Conservation (phyloP, 768 basidiomycete genomes). For the Exidia glandulosa region DNA sequence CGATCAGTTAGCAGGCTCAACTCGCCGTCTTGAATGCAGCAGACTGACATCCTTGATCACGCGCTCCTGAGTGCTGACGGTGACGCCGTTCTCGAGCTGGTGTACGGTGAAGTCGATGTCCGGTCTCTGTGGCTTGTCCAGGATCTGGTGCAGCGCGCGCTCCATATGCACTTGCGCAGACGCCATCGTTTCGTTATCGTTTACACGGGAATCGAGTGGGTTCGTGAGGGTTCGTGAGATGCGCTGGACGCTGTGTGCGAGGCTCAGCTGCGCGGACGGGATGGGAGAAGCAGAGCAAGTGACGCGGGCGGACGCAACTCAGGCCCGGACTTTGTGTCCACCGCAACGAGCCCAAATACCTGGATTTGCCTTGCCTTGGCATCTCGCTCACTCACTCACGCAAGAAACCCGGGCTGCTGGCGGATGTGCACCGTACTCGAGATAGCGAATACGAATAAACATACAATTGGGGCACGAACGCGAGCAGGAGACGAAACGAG, state of each 20-base stretch:
- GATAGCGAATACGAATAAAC: too few relatives aligned
- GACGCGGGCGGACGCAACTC: too few relatives aligned
- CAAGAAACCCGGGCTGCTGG: too few relatives aligned
- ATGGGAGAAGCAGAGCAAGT: too few relatives aligned
- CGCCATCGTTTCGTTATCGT: neutral
- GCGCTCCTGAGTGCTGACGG: slow-evolving; percentile 27
- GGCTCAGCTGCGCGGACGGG: too few relatives aligned
- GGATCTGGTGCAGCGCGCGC: slow-evolving; percentile 15
- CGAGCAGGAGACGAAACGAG: too few relatives aligned
- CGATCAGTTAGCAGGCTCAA: neutral
- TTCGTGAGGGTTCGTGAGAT: neutral
- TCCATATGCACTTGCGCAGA: slow-evolving; percentile 9
- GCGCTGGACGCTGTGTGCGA: neutral
- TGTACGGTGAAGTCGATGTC: neutral
- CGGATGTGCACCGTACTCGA: too few relatives aligned
- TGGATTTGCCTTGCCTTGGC: too few relatives aligned
- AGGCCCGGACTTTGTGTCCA: too few relatives aligned
- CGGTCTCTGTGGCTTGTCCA: slow-evolving; percentile 13
- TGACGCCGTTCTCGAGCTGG: slow-evolving; percentile 26
- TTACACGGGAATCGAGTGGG: neutral
- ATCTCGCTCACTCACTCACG: too few relatives aligned
- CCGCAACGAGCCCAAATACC: too few relatives aligned
- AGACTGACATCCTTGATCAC: slow-evolving; percentile 28
- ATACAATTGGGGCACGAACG: too few relatives aligned
- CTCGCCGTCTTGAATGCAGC: neutral